These are phyloP conservation scores for Tinospora cordifolia DNA, from an alignment of 164 flowering plant genomes.

Conservation along the genomic window DNA sequence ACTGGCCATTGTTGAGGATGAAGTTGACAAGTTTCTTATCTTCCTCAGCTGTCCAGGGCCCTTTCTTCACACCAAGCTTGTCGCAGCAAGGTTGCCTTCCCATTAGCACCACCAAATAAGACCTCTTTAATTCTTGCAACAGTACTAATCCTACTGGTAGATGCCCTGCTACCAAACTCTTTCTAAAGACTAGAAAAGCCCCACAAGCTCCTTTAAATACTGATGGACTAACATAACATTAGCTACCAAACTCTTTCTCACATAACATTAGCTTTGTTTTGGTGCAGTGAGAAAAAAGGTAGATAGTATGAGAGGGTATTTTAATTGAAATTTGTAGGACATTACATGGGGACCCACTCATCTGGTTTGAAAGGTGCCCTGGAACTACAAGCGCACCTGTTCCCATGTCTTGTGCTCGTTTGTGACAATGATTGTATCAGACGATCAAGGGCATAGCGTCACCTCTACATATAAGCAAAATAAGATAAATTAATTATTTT, in stretches of 20 bases:
- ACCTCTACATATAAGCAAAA: conserved; percentile 25
- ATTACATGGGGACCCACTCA: conserved; percentile 34
- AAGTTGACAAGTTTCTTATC: conserved; percentile 87
- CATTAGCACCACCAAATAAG: conserved; percentile 28
- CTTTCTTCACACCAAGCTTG: conserved; percentile 88
- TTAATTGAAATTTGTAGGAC: conserved; percentile 2
- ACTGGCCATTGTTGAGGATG: conserved; percentile 81
- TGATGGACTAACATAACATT: not conserved
- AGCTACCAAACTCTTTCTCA: not conserved
- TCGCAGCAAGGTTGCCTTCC: conserved; percentile 94
- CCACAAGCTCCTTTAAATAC: conserved; percentile 47
- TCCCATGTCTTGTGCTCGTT: conserved; percentile 21
- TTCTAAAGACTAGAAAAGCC: conserved; percentile 24
- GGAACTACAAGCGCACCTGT: conserved; percentile 40
- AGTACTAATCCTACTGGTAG: not conserved
- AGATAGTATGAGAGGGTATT: conserved; percentile 6
- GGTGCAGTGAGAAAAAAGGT: too few species aligned
- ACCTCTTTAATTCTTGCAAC: not conserved
- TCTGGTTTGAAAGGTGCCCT: conserved; percentile 40
- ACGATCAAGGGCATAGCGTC: conserved; percentile 28
- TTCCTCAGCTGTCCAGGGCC: conserved; percentile 96
- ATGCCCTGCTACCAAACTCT: conserved; percentile 6
- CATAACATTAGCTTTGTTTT: not conserved
- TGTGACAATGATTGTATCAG: conserved; percentile 23
- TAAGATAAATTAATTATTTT: not conserved